Evolutionary conservation across 805 yeast genomes (phyloP), one percentile per base, ranked within the genome.

Genomic region (Danielia oregonensis): DNA sequence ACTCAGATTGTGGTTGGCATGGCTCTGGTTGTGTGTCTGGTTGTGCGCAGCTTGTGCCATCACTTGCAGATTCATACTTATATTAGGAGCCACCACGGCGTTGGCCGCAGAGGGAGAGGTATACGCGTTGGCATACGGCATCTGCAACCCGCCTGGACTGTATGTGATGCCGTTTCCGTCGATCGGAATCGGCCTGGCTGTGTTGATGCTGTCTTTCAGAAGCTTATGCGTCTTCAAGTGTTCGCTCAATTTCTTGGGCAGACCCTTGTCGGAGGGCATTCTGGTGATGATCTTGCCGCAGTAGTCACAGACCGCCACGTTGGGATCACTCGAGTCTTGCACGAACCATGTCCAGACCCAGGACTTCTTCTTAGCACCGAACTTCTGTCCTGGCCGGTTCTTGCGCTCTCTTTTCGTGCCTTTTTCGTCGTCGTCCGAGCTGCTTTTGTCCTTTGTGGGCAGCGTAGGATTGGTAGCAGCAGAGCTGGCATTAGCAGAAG

Each of bases 321-420:
- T 72, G 32, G 70, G 63, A 43, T 76, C 72, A 13, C 42, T 42
- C 12, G 51, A 49, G 48, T 74, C 79, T 46, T 76, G 81, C 10
- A 62, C 62, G 46, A 76, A 76, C 81, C 82, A 76, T 14, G 68
- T 55, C 82, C 82, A 76, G 10, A 76, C 80, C 81, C 81, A 76
- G 21, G 78, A 73, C 44, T 68, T 70, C 63, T 76, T 76, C 47
- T 74, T 75, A 12, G 82, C 82, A 12, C 82, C 82, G 40, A 73
- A 74, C 44, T 67, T 70, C 43, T 70, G 77, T 6, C 79, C 79
- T 1, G 78, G 78, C 33, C 72, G 60, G 47, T 72, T 72, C 14
- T 55, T 57, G 15, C 68, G 56, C 31, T 57, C 65, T 26, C 51
- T 49, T 39, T 55, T 58, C 14, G 30, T 22, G 35, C 16, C 21